Evolutionary conservation across 352 stramenopile genomes (phyloP), one percentile per base, ranked within the genome.

Genomic region (Pythium monospermum): DNA sequence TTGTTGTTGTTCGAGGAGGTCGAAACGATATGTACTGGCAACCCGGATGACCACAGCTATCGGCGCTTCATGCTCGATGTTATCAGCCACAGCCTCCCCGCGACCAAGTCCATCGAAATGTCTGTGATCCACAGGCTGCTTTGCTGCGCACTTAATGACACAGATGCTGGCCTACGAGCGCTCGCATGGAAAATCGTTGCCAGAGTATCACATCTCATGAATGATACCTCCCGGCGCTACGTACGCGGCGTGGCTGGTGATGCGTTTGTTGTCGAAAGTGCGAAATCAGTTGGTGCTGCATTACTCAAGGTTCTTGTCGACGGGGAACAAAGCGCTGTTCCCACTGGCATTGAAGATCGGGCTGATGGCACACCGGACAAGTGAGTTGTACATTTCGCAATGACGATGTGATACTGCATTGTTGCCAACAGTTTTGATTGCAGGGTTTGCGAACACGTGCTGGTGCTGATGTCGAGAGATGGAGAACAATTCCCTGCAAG

Each of bases 181-280:
- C 31, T 54, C 1, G 53, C 53, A 8, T 61, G 53, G 53, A 61
- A 55, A 39, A 31, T 30, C 1, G 38, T 61, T 12, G 31, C 25
- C 36, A 23, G 10, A 6, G 22, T 6, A 19, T 33, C 23, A 11
- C 16, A 4, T 16, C 46, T 47, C 28, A 59, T 57, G 18, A 30
- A n/a, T 12, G 4, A 26, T 28, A 15, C 8, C 11, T 18, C 40
- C 15, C 15, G 36, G 6, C 12, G 27, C 7, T 16, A 5, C 13
- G 13, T 57, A 3, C 25, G 37, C 25, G 21, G 5, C 4, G 19
- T 44, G 6, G 55, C 55, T 21, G 32, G 25, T 5, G 22, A 53
- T n/a, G 43, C 55, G 8, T 21, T 62, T 10, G 4, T 62, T 12
- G 19, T 47, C 0, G 55, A 62, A 15, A 27, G 10, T 15, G 19